These are phyloP conservation scores for Mycena rebaudengoi DNA, from an alignment of 768 basidiomycete species.

Conservation along the genomic window DNA sequence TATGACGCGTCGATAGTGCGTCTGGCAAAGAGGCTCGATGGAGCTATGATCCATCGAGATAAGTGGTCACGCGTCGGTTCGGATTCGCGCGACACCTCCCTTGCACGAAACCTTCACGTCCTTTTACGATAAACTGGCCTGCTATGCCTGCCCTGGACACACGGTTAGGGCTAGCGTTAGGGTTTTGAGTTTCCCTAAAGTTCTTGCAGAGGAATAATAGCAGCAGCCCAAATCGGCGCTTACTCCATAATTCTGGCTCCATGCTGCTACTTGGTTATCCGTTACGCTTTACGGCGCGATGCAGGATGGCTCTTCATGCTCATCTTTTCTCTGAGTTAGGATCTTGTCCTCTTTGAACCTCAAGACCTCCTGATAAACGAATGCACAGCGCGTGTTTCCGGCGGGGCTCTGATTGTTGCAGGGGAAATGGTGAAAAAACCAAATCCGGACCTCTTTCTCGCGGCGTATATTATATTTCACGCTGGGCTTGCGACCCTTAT, in stretches of 20 bases:
- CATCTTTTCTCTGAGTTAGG: constrained; percentile 65
- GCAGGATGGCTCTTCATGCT: constrained; percentile 77
- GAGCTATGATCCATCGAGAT: not conserved
- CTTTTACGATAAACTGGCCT: constrained; percentile 24
- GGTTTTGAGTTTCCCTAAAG: too few species aligned
- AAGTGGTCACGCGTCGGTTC: constrained; percentile 13
- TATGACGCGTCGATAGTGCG: constrained; percentile 18
- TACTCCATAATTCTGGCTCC: constrained; percentile 64
- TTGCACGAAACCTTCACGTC: constrained; percentile 23
- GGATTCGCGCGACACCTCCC: constrained; percentile 19
- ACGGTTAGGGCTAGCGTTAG: constrained; percentile 28
- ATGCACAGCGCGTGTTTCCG: constrained; percentile 62
- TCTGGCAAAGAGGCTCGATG: not conserved
- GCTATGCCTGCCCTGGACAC: constrained; percentile 53
- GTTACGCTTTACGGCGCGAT: constrained; percentile 65
- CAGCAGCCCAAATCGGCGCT: constrained; percentile 65
- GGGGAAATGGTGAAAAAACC: constrained; percentile 49
- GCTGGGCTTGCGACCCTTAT: constrained; percentile 51
- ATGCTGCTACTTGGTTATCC: constrained; percentile 53
- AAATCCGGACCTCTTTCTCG: constrained; percentile 55
- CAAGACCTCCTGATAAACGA: not conserved
- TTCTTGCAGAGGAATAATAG: constrained; percentile 43
- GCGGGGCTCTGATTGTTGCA: constrained; percentile 64
- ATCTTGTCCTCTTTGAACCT: not conserved
- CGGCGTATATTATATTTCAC: constrained; percentile 61